Conservation (phyloP, 148 eudicot species). For the Fallopia convolvulus region DNA sequence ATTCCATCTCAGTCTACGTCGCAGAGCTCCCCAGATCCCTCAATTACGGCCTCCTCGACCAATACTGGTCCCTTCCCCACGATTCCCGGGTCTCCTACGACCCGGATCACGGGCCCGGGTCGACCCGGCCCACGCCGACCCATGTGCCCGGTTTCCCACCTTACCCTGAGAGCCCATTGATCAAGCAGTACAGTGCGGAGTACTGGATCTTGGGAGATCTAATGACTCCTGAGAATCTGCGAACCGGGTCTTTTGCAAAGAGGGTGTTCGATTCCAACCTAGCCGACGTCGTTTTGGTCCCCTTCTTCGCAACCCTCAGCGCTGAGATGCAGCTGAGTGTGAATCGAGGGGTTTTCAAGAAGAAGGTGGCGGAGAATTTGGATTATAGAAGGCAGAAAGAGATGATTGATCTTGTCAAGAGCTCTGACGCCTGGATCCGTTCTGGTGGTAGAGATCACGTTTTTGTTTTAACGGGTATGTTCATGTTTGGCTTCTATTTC, state of each 20-base stretch:
- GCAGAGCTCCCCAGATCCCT: slow-evolving; percentile 70
- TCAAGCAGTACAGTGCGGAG: slow-evolving; percentile 94
- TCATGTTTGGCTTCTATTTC: neutral
- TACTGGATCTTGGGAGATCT: slow-evolving; percentile 92
- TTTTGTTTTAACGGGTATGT: slow-evolving; percentile 83
- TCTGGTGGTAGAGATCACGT: slow-evolving; percentile 96
- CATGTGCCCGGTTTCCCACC: slow-evolving; percentile 28
- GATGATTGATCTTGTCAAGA: slow-evolving; percentile 63
- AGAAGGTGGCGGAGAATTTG: slow-evolving; percentile 55
- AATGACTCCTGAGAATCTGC: slow-evolving; percentile 38
- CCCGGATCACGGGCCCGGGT: slow-evolving; percentile 56
- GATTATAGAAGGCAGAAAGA: slow-evolving; percentile 75
- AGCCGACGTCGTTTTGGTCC: slow-evolving; percentile 88
- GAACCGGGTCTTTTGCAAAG: slow-evolving; percentile 40
- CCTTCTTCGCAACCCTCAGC: slow-evolving; percentile 85
- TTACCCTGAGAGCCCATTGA: slow-evolving; percentile 75
- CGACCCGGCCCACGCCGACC: slow-evolving; percentile 20
- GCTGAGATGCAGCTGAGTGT: slow-evolving; percentile 79
- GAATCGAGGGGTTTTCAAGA: slow-evolving; percentile 63
- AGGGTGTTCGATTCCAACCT: slow-evolving; percentile 50
- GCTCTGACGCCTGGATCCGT: slow-evolving; percentile 59
- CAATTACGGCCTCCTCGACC: slow-evolving; percentile 63
- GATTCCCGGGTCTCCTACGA: slow-evolving; percentile 72
- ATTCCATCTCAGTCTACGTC: slow-evolving; percentile 55
- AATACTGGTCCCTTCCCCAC: slow-evolving; percentile 55